Evolutionary conservation across 2,329 filamentous ascomycete species (phyloP), one percentile per base, ranked within the genome.

Genomic region (Blumeriella jaapii): DNA sequence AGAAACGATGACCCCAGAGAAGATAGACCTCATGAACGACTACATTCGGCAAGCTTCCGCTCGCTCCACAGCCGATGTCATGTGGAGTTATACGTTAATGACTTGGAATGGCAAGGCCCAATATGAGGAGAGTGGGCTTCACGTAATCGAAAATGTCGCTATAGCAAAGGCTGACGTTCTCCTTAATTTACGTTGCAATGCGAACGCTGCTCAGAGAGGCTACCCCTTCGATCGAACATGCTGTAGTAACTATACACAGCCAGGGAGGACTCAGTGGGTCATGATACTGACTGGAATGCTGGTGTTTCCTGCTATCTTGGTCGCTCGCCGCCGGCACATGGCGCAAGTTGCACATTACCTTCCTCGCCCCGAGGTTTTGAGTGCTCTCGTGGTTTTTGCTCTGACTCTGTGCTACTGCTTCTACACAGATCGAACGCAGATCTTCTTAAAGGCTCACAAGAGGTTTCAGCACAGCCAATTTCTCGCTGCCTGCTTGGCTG

Each of bases 31-130:
- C 25, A 70, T 76, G 65, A 73, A 74, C 46, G 51, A 57, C 19
- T 65, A 68, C 43, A 55, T 77, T 5, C 53, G 56, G 12, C 51
- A 63, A 17, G 50, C 65, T 11, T 60, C 64, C 0, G 45, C 51
- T 3, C 55, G 63, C 36, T 57, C 57, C 13, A 48, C 51, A 15
- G 60, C 62, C 0, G 62, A 64, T 42, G 55, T 75, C 3, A 45
- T 68, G 3, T 69, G 66, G 63, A 63, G 59, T 18, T 72, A 67
- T 45, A 59, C 61, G 24, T 49, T 59, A 14, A 71, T 76, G 65
- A 62, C 59, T 1, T 48, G 51, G 11, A 51, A 52, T 19, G 49
- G 59, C 15, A 46, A 47, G 18, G 53, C 54, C 6, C 52, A 55
- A 25, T 68, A 65, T 27, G 57, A 63, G 29, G 58, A 61, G 27